Evolutionary conservation across 495 filamentous ascomycete genomes (phyloP).

Genomic region (Pseudevernia furfuracea): DNA sequence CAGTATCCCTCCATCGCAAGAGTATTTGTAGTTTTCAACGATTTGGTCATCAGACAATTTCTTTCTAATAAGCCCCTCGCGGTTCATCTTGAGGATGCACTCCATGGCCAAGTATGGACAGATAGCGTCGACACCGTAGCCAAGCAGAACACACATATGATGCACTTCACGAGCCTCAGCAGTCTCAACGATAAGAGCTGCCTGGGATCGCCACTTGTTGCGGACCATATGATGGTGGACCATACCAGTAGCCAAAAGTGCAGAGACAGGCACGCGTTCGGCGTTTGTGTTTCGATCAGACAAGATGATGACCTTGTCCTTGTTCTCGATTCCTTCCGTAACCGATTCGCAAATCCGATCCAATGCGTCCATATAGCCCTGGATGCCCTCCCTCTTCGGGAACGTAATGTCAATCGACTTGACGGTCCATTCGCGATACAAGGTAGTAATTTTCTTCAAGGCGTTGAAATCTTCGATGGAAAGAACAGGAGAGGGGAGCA

Average conservation of each 20-base stretch:
- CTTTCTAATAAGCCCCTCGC: slow-evolving; percentile 88
- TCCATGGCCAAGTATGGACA: slow-evolving; percentile 97
- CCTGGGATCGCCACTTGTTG: slow-evolving; percentile 92
- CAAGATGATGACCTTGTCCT: slow-evolving; percentile 80
- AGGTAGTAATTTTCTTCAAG: slow-evolving; percentile 65
- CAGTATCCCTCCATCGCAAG: slow-evolving; percentile 93
- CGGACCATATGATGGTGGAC: slow-evolving; percentile 96
- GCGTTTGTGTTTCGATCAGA: slow-evolving; percentile 83
- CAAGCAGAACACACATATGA: slow-evolving; percentile 95
- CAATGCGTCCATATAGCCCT: slow-evolving; percentile 82
- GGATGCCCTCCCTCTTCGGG: slow-evolving; percentile 74
- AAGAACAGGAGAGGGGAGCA: slow-evolving; percentile 84
- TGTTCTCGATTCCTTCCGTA: slow-evolving; percentile 75
- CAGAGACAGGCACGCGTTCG: slow-evolving; percentile 79
- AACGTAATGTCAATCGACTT: slow-evolving; percentile 96
- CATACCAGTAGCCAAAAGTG: slow-evolving; percentile 84
- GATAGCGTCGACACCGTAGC: slow-evolving; percentile 93
- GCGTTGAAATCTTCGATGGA: slow-evolving; percentile 90
- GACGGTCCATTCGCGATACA: slow-evolving; percentile 81
- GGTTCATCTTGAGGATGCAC: slow-evolving; percentile 97
- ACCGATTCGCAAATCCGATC: slow-evolving; percentile 84
- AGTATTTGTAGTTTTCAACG: slow-evolving; percentile 96
- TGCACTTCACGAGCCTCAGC: slow-evolving; percentile 97
- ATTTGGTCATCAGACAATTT: slow-evolving; percentile 75
- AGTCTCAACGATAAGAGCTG: slow-evolving; percentile 85